Base-by-base conservation (phyloP, 129 eudicot genomes). In the Pseudognaphalium luteoalbum region DNA sequence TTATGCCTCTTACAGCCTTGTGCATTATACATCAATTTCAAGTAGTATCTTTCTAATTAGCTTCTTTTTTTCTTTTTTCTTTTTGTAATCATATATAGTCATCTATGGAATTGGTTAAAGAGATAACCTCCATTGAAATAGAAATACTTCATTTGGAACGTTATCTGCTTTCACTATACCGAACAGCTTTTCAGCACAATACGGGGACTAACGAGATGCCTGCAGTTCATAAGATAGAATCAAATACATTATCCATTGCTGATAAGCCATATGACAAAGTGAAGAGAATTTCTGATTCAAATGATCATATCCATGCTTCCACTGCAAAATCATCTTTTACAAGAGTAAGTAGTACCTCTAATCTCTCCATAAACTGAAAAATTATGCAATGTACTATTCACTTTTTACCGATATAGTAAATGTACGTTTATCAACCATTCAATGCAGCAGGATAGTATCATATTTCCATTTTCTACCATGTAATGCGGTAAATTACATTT, bases 81-180 rank as follows among this genome's bases (percentile, higher is more conserved):
- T 35, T 33, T 65, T 78, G 60, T 66, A 35, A 56, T 41, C 76
- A 79, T 52, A 34, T 63, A 47, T 86, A 91, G 97, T 87, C 97
- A 39, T 91, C 96, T 20, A 82, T 76, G 29, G 92, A 91, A 59
- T 83, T 91, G 84, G 86, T 89, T 84, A 85, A 87, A 76, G 97
- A 91, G 76, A 91, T 91, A 57, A 76, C 86, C 6, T 51, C 76
- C 32, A 85, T 89, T 64, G 97, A 89, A 84, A 81, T 66, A 61
- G 96, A 91, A 84, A 91, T 91, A 74, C 66, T 80, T 71, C 86
- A 66, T 76, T 75, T 91, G 88, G 97, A 91, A 79, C 73, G 87
- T 2, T 80, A 87, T 82, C 85, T 91, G 63, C 97, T 91, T 32
- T 85, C 71, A 17, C 37, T 62, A 15, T 62, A 62, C n/a, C 86